Conservation (phyloP, 345 rosid species). For the Aquilaria sinensis region DNA sequence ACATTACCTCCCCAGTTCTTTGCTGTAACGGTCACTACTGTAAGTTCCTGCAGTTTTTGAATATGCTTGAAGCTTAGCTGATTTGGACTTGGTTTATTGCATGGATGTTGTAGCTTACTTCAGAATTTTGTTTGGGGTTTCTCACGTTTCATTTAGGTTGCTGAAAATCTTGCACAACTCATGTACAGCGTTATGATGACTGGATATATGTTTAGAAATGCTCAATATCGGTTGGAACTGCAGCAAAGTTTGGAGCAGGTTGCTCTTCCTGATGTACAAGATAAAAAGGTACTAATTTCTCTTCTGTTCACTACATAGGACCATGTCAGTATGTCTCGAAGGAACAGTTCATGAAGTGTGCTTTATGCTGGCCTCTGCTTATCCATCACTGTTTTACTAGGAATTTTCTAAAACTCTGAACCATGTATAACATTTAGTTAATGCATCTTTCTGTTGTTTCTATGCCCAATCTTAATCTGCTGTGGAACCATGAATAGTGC, state of each 20-base stretch:
- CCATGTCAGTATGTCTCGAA: no score
- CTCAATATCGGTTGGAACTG: constrained; percentile 82
- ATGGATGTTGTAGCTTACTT: constrained; percentile 4
- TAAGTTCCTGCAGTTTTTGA: constrained; percentile 29
- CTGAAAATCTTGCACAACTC: constrained; percentile 96
- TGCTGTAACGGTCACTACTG: constrained; percentile 71
- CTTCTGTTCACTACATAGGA: neutral
- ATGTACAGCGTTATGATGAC: constrained; percentile 97
- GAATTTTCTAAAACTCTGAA: no score
- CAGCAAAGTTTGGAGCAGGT: constrained; percentile 89
- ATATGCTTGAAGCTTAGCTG: neutral
- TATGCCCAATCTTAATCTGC: no score
- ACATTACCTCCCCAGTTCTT: constrained; percentile 92
- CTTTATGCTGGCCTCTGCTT: no score
- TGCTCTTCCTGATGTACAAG: constrained; percentile 75
- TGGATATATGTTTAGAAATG: constrained; percentile 95
- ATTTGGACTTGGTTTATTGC: neutral
- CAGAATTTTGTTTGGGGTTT: constrained; percentile 4
- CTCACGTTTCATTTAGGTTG: constrained; percentile 53
- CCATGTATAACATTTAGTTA: no score
- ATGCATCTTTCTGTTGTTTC: no score
- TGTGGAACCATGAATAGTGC: no score
- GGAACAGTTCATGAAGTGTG: no score
- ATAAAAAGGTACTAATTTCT: constrained; percentile 42
- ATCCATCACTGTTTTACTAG: no score